Evolutionary conservation across 2,329 filamentous ascomycete species (phyloP).

Genomic region (Lasiodiplodia sp.): DNA sequence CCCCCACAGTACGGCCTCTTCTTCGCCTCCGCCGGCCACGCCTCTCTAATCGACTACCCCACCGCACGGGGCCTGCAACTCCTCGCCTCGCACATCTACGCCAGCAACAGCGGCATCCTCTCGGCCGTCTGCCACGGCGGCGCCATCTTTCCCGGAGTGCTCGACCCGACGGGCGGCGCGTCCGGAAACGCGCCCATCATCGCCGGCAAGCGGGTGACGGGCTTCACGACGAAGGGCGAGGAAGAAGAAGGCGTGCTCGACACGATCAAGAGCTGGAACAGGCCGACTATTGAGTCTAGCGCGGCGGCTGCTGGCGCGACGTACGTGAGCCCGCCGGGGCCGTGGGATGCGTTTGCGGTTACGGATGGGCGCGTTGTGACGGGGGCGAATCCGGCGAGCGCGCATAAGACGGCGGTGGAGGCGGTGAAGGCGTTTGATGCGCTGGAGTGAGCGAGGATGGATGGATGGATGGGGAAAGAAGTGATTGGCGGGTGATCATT

Average conservation of each 20-base stretch:
- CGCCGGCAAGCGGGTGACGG: constrained; percentile 45
- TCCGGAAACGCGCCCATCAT: constrained; percentile 42
- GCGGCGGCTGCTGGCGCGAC: constrained; percentile 41
- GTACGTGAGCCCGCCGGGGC: constrained; percentile 38
- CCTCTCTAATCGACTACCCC: constrained; percentile 57
- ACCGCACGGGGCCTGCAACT: constrained; percentile 50
- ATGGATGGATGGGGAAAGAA: too few relatives aligned
- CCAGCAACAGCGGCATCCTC: constrained; percentile 49
- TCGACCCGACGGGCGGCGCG: constrained; percentile 37
- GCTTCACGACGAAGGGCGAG: constrained; percentile 49
- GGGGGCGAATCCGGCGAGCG: constrained; percentile 46
- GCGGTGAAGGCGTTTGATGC: constrained; percentile 39
- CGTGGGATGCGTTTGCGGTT: constrained; percentile 42
- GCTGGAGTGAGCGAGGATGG: not conserved
- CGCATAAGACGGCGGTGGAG: constrained; percentile 43
- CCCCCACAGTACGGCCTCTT: constrained; percentile 45
- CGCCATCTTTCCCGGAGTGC: constrained; percentile 48
- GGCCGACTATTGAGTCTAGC: constrained; percentile 42
- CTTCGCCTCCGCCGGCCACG: constrained; percentile 55
- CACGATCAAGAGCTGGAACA: constrained; percentile 43
- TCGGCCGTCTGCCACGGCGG: constrained; percentile 53
- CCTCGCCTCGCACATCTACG: constrained; percentile 51
- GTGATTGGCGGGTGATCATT: too few relatives aligned
- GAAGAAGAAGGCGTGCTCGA: constrained; percentile 45
- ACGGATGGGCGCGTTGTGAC: constrained; percentile 47